Evolutionary conservation across 164 flowering plant species (phyloP), one percentile per base, ranked within the genome.

Genomic region (Houttuynia cordata): DNA sequence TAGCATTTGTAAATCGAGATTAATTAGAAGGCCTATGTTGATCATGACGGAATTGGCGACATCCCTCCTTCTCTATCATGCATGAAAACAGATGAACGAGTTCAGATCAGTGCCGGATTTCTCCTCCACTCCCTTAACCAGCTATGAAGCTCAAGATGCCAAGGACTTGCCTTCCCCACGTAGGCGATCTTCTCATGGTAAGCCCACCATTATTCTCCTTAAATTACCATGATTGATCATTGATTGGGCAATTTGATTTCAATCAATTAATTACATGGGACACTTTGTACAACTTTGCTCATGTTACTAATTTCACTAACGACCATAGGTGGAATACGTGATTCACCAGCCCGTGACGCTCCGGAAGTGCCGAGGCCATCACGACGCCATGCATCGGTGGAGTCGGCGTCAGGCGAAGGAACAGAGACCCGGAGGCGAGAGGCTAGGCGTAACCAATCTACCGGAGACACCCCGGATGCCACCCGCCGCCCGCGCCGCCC

Each of bases 11-110:
- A 30, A 30, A 30, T 2, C 4, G 6, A 2, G 37, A 30, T 30
- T 30, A 30, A 30, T 30, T n/a, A n/a, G n/a, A n/a, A 61, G 69
- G 37, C 2, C 37, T 30, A n/a, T n/a, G n/a, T 30, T 30, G 37
- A 30, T 30, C 37, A 30, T 30, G 4, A 2, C 37, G 37, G 37
- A 30, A 30, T 30, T 6, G 37, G 37, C 6, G 37, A 30, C 6
- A 30, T 30, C 4, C 37, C 37, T 30, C 37, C 37, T 30, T 30
- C 37, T 6, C 37, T 30, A 2, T 30, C 37, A 2, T 30, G 6
- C 8, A 24, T 25, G 55, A 15, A n/a, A n/a, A 41, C 67, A 74
- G 74, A 70, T 70, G 77, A 68, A 65, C 23, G 74, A 56, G 60
- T 59, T 57, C 14, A 62, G 51, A 34, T 14, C 55, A 0, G 24